Evolutionary conservation across 2,329 filamentous ascomycete genomes (phyloP).

Genomic region (Cladophialophora psammophila): DNA sequence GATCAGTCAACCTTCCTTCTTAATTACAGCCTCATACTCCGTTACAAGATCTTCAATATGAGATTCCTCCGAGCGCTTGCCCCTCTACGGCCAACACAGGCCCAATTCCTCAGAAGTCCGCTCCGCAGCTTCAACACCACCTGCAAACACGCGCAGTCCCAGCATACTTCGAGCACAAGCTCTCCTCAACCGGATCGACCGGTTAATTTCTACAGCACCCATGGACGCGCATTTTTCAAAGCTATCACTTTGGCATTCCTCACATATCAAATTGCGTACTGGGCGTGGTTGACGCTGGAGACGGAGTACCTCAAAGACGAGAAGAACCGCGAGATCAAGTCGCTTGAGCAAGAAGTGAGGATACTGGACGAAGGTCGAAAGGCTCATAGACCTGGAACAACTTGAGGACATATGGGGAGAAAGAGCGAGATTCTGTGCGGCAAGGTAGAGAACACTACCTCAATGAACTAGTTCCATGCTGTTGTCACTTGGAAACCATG

Average conservation of each 20-base stretch:
- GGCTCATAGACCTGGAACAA: slow-evolving; percentile 22
- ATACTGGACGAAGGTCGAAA: slow-evolving; percentile 37
- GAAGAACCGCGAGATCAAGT: slow-evolving; percentile 46
- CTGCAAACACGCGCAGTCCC: slow-evolving; percentile 5
- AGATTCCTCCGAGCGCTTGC: neutral
- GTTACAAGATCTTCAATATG: neutral
- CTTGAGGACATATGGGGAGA: neutral
- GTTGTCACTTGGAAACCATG: too few species aligned
- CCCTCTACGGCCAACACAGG: neutral
- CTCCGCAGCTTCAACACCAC: slow-evolving; percentile 13
- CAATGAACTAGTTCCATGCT: too few species aligned
- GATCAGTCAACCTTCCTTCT: neutral
- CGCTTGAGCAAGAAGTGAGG: slow-evolving; percentile 38
- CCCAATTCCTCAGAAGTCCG: neutral
- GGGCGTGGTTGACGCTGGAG: slow-evolving; percentile 57
- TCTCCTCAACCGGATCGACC: slow-evolving; percentile 21
- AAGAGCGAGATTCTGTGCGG: neutral
- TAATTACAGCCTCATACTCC: neutral
- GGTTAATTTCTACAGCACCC: slow-evolving; percentile 38
- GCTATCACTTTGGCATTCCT: slow-evolving; percentile 58
- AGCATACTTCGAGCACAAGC: neutral
- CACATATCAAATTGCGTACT: slow-evolving; percentile 58
- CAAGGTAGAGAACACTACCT: too few species aligned
- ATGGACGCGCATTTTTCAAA: slow-evolving; percentile 54
- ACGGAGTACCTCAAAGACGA: slow-evolving; percentile 53